Conservation (phyloP, 1,284 basidiomycete genomes). For the Heterobasidion irregulare region DNA sequence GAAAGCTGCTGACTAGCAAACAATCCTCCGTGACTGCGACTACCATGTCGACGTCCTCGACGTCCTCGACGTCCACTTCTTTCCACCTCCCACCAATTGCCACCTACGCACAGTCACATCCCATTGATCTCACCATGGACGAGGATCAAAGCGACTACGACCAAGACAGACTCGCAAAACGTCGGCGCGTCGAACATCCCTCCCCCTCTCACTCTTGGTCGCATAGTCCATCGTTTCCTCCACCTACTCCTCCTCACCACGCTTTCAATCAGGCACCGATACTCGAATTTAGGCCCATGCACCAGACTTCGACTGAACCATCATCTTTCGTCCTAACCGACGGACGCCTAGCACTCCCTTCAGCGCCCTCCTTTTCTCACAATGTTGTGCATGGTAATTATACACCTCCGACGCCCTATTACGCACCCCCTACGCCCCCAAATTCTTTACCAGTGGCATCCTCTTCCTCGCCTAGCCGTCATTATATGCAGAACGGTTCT, state of each 20-base stretch:
- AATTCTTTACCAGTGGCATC: not conserved
- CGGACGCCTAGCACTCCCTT: conserved; percentile 1
- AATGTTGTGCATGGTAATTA: not conserved
- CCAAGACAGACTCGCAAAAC: conserved; percentile 27
- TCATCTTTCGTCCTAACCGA: not conserved
- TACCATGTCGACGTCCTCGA: too few relatives aligned
- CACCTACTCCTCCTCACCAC: conserved; percentile 2
- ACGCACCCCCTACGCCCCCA: not conserved
- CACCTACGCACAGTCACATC: conserved; percentile 17
- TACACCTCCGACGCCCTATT: not conserved
- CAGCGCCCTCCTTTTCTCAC: conserved; percentile 9
- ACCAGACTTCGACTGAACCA: not conserved
- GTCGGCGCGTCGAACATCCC: conserved; percentile 30
- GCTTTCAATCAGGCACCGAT: conserved; percentile 1
- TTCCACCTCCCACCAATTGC: not conserved
- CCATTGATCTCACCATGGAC: conserved; percentile 57
- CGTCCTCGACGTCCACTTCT: not conserved
- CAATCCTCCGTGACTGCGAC: not conserved
- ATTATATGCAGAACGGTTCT: not conserved
- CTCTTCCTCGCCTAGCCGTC: not conserved
- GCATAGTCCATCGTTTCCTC: not conserved
- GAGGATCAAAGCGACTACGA: conserved; percentile 34
- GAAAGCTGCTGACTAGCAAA: not conserved
- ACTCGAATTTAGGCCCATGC: conserved; percentile 1
- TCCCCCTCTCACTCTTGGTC: conserved; percentile 11